Evolutionary conservation across 2,329 filamentous ascomycete genomes (phyloP).

Genomic region (Fusarium circinatum): DNA sequence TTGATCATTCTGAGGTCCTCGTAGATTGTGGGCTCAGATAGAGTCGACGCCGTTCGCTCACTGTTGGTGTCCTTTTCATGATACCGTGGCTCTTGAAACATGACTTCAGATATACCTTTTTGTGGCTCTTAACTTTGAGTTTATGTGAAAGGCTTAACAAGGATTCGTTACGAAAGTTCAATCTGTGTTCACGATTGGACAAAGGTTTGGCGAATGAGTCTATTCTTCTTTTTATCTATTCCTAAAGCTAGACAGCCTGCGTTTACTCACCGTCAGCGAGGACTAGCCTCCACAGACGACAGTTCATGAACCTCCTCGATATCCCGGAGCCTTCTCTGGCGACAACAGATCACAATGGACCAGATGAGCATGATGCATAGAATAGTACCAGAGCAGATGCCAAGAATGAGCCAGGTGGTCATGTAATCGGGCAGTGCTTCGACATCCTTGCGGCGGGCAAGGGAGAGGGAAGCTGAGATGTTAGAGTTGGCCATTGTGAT

Average conservation of each 20-base stretch:
- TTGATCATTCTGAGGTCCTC: background rate
- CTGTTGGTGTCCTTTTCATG: background rate
- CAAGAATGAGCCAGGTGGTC: background rate
- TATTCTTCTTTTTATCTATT: background rate
- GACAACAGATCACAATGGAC: background rate
- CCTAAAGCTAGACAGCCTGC: too few relatives aligned
- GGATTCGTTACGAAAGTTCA: background rate
- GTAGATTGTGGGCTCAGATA: rapidly evolving
- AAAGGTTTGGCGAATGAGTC: background rate
- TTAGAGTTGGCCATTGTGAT: background rate
- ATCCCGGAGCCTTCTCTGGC: background rate
- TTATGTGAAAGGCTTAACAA: background rate
- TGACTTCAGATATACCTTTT: background rate
- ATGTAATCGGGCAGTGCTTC: too few relatives aligned
- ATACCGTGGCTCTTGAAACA: background rate
- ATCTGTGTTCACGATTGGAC: background rate
- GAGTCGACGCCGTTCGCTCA: rapidly evolving
- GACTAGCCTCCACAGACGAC: too few relatives aligned
- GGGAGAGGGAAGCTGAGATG: background rate
- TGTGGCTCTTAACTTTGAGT: background rate
- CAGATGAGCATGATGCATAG: background rate
- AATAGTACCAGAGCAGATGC: background rate
- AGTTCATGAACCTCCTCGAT: background rate
- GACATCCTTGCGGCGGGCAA: background rate
- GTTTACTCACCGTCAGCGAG: background rate